phyloP scores from a whole-genome alignment of 1,139 yeast species.

The Suhomyces yuchorum region DNA sequence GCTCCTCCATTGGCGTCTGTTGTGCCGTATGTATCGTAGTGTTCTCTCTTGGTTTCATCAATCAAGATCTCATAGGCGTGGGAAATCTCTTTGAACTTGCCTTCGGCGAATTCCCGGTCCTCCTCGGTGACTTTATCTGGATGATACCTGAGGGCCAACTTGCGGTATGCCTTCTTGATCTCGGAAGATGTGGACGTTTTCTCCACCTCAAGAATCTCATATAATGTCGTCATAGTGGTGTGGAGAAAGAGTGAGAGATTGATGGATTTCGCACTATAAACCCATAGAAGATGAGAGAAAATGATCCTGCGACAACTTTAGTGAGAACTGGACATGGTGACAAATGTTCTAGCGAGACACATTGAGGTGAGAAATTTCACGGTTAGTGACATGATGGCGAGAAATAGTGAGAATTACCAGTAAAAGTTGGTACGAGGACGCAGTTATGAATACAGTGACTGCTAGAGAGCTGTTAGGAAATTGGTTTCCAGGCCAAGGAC shows the following conservation, averaged over 20 bases:
- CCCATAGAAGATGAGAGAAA: neutral
- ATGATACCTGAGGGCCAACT: constrained; percentile 70
- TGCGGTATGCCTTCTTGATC: constrained; percentile 76
- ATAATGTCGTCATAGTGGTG: constrained; percentile 28
- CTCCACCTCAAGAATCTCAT: constrained; percentile 69
- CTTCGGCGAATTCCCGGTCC: constrained; percentile 66
- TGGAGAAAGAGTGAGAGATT: constrained; percentile 1
- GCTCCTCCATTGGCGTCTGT: constrained; percentile 29
- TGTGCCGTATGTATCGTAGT: constrained; percentile 61
- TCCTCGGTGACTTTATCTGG: constrained; percentile 80
- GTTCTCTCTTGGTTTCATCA: constrained; percentile 59
- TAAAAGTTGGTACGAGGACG: too few relatives aligned
- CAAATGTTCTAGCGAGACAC: neutral
- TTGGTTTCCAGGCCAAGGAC: too few relatives aligned
- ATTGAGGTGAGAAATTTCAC: too few relatives aligned
- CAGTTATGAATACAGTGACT: too few relatives aligned
- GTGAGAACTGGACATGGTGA: too few relatives aligned
- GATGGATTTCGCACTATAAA: neutral
- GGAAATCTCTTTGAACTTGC: constrained; percentile 70
- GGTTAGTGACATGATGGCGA: too few relatives aligned
- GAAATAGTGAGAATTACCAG: too few relatives aligned
- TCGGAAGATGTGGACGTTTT: constrained; percentile 63
- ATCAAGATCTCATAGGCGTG: constrained; percentile 77
- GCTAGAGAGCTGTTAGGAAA: too few relatives aligned
- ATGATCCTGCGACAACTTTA: neutral